Percentiles rank a stretch among this genome's conserved stretches.
phyloP scores from a whole-genome alignment of 495 filamentous ascomycete species.

The Hypoxylon subgilvum region DNA sequence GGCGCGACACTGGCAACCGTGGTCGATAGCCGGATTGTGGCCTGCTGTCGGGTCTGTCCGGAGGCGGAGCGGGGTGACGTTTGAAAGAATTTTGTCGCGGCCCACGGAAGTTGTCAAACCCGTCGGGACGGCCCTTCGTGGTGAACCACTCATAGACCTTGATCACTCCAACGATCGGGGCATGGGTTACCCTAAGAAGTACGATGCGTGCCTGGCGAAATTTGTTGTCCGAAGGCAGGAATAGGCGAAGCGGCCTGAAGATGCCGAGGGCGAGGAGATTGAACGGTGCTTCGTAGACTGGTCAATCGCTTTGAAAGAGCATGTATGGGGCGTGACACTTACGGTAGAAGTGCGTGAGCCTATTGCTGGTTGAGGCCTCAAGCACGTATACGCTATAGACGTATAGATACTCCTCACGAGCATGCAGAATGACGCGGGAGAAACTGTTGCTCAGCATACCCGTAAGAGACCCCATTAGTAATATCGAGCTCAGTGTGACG shows the following conservation, averaged over 20 bases:
- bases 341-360: constrained; percentile 81
- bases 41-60: constrained; percentile 14
- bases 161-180: constrained; percentile 60
- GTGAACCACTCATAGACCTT: constrained; percentile 55
- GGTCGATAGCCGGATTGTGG: constrained; percentile 25
- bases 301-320: constrained; percentile 30
- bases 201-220: constrained; percentile 77
- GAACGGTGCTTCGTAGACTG: constrained; percentile 49
- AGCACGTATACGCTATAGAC: constrained; percentile 78
- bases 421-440: constrained; percentile 73
- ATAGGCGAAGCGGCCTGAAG: constrained; percentile 80
- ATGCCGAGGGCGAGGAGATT: constrained; percentile 84
- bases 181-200: constrained; percentile 69
- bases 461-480: constrained; percentile 89
- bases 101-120: constrained; percentile 42
- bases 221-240: constrained; percentile 69
- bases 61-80: constrained; percentile 10
- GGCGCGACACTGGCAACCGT: constrained; percentile 23
- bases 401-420: constrained; percentile 85
- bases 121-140: constrained; percentile 37
- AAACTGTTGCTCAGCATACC: constrained; percentile 91
- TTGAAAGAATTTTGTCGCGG: constrained; percentile 37
- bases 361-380: constrained; percentile 77
- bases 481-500: constrained; percentile 83
- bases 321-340: constrained; percentile 35